phyloP scores from a whole-genome alignment of 1,284 basidiomycete genomes.

The Rhodotorula sp. region DNA sequence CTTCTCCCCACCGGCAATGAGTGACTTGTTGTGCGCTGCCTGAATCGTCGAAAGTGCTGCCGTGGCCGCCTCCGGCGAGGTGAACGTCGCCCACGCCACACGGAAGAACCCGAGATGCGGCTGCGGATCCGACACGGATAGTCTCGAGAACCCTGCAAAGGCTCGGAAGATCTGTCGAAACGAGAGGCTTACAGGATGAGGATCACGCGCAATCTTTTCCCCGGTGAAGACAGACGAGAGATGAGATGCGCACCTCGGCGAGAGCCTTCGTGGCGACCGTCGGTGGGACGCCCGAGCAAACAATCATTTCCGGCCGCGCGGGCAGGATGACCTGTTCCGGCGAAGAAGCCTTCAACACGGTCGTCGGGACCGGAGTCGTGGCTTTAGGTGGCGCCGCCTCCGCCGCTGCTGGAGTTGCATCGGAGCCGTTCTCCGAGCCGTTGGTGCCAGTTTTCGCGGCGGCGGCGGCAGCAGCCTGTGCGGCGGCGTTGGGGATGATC shows the following conservation, averaged over 20 bases:
- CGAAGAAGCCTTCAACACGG: conserved; percentile 56
- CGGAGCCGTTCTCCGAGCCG: conserved; percentile 49
- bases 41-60: conserved; percentile 58
- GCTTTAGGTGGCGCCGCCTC: conserved; percentile 43
- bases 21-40: conserved; percentile 55
- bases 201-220: conserved; percentile 51
- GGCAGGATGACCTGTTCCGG: conserved; percentile 62
- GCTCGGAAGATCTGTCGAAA: conserved; percentile 47
- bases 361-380: conserved; percentile 58
- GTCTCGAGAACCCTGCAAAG: conserved; percentile 58
- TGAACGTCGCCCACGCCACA: conserved; percentile 84
- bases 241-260: conserved; percentile 65
- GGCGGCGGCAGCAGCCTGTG: conserved; percentile 4
- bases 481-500: conserved; percentile 8
- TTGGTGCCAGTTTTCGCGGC: background rate
- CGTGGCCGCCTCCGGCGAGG: conserved; percentile 72
- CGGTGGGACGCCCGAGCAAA: conserved; percentile 89
- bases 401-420: conserved; percentile 52
- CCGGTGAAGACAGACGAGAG: background rate
- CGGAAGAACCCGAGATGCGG: conserved; percentile 87
- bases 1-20: background rate
- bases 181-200: background rate
- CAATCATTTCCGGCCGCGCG: conserved; percentile 65
- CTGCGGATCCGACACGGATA: conserved; percentile 83
- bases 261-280: conserved; percentile 81